phyloP scores from a whole-genome alignment of 2,329 filamentous ascomycete genomes.

The Trichoderma sp. region DNA sequence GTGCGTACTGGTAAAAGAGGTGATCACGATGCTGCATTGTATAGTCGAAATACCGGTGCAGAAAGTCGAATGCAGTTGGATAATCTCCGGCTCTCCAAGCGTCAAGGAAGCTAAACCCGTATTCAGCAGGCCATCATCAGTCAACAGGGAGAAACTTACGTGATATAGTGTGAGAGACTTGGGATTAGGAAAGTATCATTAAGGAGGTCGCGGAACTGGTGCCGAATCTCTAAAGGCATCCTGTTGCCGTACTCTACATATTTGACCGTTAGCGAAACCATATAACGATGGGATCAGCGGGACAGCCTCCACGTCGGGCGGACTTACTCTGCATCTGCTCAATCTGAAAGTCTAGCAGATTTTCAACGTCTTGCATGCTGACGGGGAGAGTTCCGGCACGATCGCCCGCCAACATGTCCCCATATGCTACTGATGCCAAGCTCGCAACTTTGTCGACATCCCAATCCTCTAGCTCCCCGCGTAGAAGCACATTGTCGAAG shows the following conservation, averaged over 20 bases:
- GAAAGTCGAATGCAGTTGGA: slow-evolving; percentile 80
- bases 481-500: slow-evolving; percentile 55
- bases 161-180: slow-evolving; percentile 72
- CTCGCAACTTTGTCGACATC: slow-evolving; percentile 41
- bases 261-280: slow-evolving; percentile 18
- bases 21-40: slow-evolving; percentile 82
- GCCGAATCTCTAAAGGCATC: slow-evolving; percentile 69
- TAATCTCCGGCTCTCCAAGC: slow-evolving; percentile 90
- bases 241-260: slow-evolving; percentile 67
- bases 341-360: slow-evolving; percentile 81
- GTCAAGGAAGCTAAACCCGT: slow-evolving; percentile 68
- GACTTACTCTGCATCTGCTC: slow-evolving; percentile 75
- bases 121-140: slow-evolving; percentile 23
- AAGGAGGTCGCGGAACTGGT: slow-evolving; percentile 67
- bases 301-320: not conserved
- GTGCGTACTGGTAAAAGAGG: slow-evolving; percentile 87
- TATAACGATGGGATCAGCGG: not conserved
- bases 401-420: slow-evolving; percentile 49
- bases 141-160: slow-evolving; percentile 37
- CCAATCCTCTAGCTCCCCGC: slow-evolving; percentile 50
- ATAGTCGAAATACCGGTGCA: slow-evolving; percentile 96
- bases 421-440: slow-evolving; percentile 49
- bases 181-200: slow-evolving; percentile 65
- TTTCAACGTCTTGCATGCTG: slow-evolving; percentile 77
- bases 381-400: slow-evolving; percentile 45